phyloP scores from a whole-genome alignment of 2,329 filamentous ascomycete species.

The Trichothecium sympodiale region DNA sequence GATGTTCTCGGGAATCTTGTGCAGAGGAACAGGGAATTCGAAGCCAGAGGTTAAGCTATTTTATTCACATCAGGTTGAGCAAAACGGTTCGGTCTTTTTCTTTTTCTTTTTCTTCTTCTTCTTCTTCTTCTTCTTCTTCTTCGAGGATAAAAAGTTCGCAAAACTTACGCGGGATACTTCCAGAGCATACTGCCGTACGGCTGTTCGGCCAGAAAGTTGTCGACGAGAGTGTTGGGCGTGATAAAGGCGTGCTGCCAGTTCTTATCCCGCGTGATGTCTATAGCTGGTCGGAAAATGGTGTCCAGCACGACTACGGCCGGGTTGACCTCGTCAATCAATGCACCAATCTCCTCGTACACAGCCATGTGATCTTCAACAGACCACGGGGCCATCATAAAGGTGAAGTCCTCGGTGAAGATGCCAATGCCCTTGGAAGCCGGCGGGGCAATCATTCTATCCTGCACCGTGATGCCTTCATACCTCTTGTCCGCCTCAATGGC shows the following conservation, averaged over 20 bases:
- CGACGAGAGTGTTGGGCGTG: constrained; percentile 30
- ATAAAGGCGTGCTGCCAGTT: constrained; percentile 22
- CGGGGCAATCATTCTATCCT: constrained; percentile 7
- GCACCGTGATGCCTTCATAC: constrained; percentile 1
- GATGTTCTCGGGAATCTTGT: constrained; percentile 16
- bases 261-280: constrained; percentile 12
- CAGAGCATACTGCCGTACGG: constrained; percentile 23
- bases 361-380: constrained; percentile 15
- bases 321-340: constrained; percentile 18
- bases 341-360: constrained; percentile 13
- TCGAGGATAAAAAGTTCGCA: neutral
- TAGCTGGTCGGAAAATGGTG: constrained; percentile 14
- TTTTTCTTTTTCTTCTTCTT: neutral
- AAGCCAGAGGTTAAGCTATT: constrained; percentile 29
- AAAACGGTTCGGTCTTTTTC: too few relatives aligned
- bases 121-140: neutral
- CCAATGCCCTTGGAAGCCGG: constrained; percentile 11
- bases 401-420: constrained; percentile 7
- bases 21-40: constrained; percentile 31
- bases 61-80: too few relatives aligned
- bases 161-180: constrained; percentile 27
- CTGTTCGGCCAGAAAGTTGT: constrained; percentile 26
- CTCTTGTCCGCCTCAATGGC: neutral
- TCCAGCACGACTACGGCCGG: constrained; percentile 22
- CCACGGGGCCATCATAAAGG: constrained; percentile 16